Conservation (phyloP, 2,329 filamentous ascomycete species). For the Monosporascus sp. region DNA sequence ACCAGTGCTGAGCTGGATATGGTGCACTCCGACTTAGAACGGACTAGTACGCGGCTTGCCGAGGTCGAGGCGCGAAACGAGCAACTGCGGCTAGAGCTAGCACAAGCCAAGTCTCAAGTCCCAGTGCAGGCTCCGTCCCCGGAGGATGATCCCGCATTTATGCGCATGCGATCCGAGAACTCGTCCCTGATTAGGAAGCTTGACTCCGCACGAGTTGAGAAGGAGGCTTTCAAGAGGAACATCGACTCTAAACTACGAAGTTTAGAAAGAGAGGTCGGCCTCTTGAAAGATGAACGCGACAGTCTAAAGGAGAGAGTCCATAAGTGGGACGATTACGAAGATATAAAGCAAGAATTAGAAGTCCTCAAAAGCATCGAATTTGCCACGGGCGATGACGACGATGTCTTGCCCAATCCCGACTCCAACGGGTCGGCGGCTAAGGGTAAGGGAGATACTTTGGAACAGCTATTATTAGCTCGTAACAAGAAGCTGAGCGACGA, state of each 20-base stretch:
- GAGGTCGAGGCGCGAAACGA: slow-evolving; percentile 94
- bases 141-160: slow-evolving; percentile 85
- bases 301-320: slow-evolving; percentile 73
- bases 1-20: slow-evolving; percentile 90
- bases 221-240: slow-evolving; percentile 71
- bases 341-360: slow-evolving; percentile 91
- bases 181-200: slow-evolving; percentile 85
- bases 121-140: slow-evolving; percentile 57
- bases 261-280: slow-evolving; percentile 72
- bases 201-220: slow-evolving; percentile 77
- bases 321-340: slow-evolving; percentile 91
- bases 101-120: slow-evolving; percentile 74
- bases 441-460: slow-evolving; percentile 71
- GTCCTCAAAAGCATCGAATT: slow-evolving; percentile 98
- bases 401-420: slow-evolving; percentile 40
- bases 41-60: slow-evolving; percentile 78
- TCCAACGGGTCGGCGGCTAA: slow-evolving; percentile 48
- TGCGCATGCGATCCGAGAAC: slow-evolving; percentile 88
- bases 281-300: slow-evolving; percentile 76
- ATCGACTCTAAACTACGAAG: slow-evolving; percentile 70
- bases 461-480: slow-evolving; percentile 82
- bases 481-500: slow-evolving; percentile 98
- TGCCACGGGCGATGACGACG: slow-evolving; percentile 80
- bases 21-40: slow-evolving; percentile 84
- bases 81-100: slow-evolving; percentile 83